phyloP scores from a whole-genome alignment of 371 early-diverging fungal genomes.

The Rhizopus delemar region DNA sequence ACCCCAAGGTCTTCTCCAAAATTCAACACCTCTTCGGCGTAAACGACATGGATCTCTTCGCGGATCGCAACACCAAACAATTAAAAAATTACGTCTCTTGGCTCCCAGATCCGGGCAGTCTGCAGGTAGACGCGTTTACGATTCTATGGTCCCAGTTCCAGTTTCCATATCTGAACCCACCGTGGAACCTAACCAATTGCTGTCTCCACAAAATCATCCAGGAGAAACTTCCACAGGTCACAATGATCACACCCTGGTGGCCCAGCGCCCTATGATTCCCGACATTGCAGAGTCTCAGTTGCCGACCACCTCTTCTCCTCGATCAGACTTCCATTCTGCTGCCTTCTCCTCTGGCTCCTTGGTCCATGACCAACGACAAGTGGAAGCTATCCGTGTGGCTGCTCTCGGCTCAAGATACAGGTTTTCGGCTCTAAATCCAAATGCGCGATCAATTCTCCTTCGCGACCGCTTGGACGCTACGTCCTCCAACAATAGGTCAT shows the following conservation, averaged over 20 bases:
- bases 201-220: not conserved
- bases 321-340: not conserved
- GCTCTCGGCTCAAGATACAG: too few species aligned
- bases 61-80: constrained; percentile 17
- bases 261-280: constrained; percentile 28
- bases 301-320: not conserved
- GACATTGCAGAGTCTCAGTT: not conserved
- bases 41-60: constrained; percentile 27
- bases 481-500: too few species aligned
- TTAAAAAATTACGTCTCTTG: constrained; percentile 26
- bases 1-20: constrained; percentile 1
- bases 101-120: constrained; percentile 12
- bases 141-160: not conserved
- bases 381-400: not conserved
- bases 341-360: too few species aligned
- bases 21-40: constrained; percentile 12
- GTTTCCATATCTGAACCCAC: not conserved
- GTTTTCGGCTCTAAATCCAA: too few species aligned
- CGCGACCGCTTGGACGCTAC: too few species aligned
- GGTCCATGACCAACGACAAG: not conserved
- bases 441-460: too few species aligned
- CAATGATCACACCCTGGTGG: constrained; percentile 19
- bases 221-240: constrained; percentile 20
- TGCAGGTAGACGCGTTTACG: not conserved
- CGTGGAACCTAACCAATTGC: not conserved